Evolutionary conservation across 495 filamentous ascomycete species (phyloP).

Genomic region (Podospora fimiseda): DNA sequence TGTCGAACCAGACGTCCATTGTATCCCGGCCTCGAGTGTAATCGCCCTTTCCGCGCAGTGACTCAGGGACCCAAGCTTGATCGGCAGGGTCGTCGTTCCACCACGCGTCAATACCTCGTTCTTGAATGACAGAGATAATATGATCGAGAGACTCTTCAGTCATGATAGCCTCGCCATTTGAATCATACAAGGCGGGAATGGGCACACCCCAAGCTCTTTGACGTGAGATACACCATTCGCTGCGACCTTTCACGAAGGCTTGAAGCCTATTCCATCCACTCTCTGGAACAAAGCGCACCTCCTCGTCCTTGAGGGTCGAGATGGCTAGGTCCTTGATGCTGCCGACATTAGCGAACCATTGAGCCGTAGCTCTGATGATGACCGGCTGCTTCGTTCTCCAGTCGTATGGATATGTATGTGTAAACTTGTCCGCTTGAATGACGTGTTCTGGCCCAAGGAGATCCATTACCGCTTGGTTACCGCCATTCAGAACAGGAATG

Average conservation of each 20-base stretch:
- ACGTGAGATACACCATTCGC: conserved; percentile 98
- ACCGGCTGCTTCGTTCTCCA: conserved; percentile 93
- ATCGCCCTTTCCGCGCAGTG: conserved; percentile 37
- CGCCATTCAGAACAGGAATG: conserved; percentile 45
- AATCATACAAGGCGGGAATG: conserved; percentile 82
- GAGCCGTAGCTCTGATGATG: conserved; percentile 83
- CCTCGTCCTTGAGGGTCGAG: conserved; percentile 46
- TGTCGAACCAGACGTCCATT: conserved; percentile 99
- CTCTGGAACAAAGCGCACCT: conserved; percentile 73
- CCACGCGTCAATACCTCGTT: conserved; percentile 83
- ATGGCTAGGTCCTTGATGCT: conserved; percentile 69
- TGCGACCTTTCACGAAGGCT: conserved; percentile 78
- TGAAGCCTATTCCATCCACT: conserved; percentile 64
- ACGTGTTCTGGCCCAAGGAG: conserved; percentile 55
- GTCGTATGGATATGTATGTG: conserved; percentile 95
- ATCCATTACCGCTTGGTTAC: conserved; percentile 61
- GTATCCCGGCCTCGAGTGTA: conserved; percentile 85
- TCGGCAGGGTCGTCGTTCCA: conserved; percentile 78
- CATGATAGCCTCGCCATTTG: conserved; percentile 62
- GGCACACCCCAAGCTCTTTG: conserved; percentile 96
- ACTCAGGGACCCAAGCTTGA: conserved; percentile 61
- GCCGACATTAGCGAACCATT: conserved; percentile 94
- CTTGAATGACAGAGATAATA: conserved; percentile 70
- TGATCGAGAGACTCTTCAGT: conserved; percentile 74
- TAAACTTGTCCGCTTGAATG: conserved; percentile 59